phyloP scores from a whole-genome alignment of 1,284 basidiomycete species.

The Marasmius fiardii region DNA sequence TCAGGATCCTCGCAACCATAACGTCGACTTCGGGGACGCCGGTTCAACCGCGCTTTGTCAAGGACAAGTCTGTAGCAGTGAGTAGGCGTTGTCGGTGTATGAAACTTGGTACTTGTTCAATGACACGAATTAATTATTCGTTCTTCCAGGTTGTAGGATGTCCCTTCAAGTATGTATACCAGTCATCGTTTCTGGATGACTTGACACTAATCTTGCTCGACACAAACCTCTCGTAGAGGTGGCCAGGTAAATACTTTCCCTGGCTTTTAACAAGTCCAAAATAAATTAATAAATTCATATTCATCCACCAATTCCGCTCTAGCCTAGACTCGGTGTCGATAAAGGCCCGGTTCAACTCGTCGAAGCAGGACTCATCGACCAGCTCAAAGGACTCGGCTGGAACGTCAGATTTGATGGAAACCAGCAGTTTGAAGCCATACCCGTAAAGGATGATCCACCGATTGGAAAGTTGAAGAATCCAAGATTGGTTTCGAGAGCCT shows the following conservation, averaged over 20 bases:
- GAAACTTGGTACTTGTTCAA: not conserved
- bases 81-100: slow-evolving; percentile 13
- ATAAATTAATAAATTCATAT: slow-evolving; percentile 2
- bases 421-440: slow-evolving; percentile 84
- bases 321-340: slow-evolving; percentile 85
- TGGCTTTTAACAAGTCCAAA: too few species aligned
- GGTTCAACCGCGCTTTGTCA: not conserved
- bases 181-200: slow-evolving; percentile 1
- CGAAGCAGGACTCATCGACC: slow-evolving; percentile 76
- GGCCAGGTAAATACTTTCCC: too few species aligned
- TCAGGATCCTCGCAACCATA: not conserved
- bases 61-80: slow-evolving; percentile 23
- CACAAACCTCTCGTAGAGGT: slow-evolving; percentile 33
- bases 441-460: slow-evolving; percentile 64
- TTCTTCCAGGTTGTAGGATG: slow-evolving; percentile 61
- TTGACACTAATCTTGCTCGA: too few species aligned
- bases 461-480: slow-evolving; percentile 91
- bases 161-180: slow-evolving; percentile 59
- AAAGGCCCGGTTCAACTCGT: slow-evolving; percentile 86
- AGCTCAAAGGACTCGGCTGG: slow-evolving; percentile 84
- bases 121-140: slow-evolving; percentile 4
- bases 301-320: slow-evolving; percentile 3
- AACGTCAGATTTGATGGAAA: slow-evolving; percentile 85
- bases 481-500: slow-evolving; percentile 81
- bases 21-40: not conserved